Evolutionary conservation across 2,329 filamentous ascomycete species (phyloP), one percentile per base, ranked within the genome.

Genomic region (Fusarium sp.): DNA sequence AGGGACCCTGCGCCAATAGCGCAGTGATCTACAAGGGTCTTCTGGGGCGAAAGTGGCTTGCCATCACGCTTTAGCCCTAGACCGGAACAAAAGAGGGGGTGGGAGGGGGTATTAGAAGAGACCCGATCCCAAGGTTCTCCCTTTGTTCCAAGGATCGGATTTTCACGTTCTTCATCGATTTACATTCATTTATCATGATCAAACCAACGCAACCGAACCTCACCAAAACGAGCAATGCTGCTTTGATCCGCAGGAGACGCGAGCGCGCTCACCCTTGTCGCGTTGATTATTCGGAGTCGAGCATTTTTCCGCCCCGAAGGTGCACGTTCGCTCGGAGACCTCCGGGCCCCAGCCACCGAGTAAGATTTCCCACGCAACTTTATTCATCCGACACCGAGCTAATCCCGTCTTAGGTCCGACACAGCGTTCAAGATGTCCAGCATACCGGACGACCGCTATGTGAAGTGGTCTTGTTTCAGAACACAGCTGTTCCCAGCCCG

Each of bases 261-360:
- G n/a, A 46, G 20, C 42, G 60, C 16, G 30, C 61, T 4, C 47
- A 30, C n/a, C 30, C 37, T 16, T 67, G 56, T 24, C 55, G 13
- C 3, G 55, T 10, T 42, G 48, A 55, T 30, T 18, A n/a, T 13
- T 30, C 44, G 9, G 63, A 67, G 5, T 25, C 62, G 7, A 61
- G 25, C 12, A 20, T 66, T 67, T 66, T 66, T 48, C 63, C 25
- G n/a, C 63, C 63, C 44, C 63, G 55, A 22, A 48, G 63, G 11
- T 66, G 55, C 40, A 55, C 63, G 6, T 60, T 67, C 18, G 5
- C 41, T 1, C 11, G 24, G 16, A 44, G n/a, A n/a, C 32, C 62
- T 4, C 44, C 48, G 9, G 25, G 29, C 20, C 13, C 30, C 7
- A 32, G 25, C 13, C 54, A n/a, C 9, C 56, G 60, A 27, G 63